Evolutionary conservation across 176 grass and related monocot species (phyloP), one percentile per base, ranked within the genome.

Genomic region (Dendrocalamus sinicus): DNA sequence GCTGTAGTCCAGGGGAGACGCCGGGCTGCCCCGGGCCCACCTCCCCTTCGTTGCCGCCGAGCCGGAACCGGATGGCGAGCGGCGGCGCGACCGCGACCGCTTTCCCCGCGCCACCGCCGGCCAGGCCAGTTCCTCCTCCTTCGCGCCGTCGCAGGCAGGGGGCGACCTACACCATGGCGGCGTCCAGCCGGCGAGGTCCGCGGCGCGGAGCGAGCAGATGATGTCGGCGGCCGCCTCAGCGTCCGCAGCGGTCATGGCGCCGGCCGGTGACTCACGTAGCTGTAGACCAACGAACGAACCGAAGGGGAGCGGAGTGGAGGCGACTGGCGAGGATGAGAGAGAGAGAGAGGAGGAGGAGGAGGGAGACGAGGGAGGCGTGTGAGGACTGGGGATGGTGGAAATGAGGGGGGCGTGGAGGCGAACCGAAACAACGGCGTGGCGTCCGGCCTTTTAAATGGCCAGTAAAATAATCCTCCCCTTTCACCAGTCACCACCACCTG

Each of bases 1-100:
- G 84, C 87, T 89, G 87, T 76, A 92, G 67, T 94, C 90, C 0
- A 94, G 78, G 0, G 93, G 93, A 1, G 93, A 92, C 13, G 86
- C 60, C 14, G 93, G 93, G 85, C 93, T 94, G 57, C 85, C 85
- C 0, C 85, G 83, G 2, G 72, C 77, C 74, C 79, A 66, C 65
- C 66, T 22, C 8, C 28, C 73, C 68, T 82, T 23, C 0, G 37
- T 40, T 63, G 12, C 63, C 45, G 45, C 24, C 19, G 73, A 86
- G 7, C 68, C 79, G 15, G 80, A 87, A 0, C 72, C 61, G 5
- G 70, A 69, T 51, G 83, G 79, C n/a, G 83, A 81, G 47, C 67
- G 72, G 46, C 78, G 83, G 11, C 81, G 85, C 44, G 85, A 84
- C 32, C 81, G 68, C 58, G 89, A 76, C n/a, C 89, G 86, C 92